Base-by-base conservation (phyloP, 2,329 filamentous ascomycete genomes). In the Botrytis sinoallii region DNA sequence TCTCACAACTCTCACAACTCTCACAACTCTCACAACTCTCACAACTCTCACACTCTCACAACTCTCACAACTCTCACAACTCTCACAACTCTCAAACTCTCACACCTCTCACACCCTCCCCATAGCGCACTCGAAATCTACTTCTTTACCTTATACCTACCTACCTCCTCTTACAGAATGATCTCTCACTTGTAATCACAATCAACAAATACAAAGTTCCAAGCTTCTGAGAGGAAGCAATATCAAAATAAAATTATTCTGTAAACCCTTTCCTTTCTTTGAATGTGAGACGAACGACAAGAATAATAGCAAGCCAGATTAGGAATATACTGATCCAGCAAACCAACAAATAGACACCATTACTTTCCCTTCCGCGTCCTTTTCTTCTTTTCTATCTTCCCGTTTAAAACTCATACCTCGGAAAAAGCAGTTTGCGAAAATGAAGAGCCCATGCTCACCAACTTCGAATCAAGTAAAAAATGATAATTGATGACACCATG, bases 121-220 rank as follows among this genome's bases (percentile, higher is more conserved):
- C 35, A 42, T 29, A 4, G 0, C 8, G n/a, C 44, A 6, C 29
- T 22, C 3, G 22, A 20, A n/a, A 3, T 42, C 42, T 5, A 40
- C 5, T 18, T 2, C 25, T n/a, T 8, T n/a, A 0, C 10, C 12
- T 40, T 40, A 40, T 32, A 32, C 32, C 32, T 32, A 32, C 2
- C 32, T 4, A 32, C 29, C 29, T 3, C 1, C 3, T 3, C 32
- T 32, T 32, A 32, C 32, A 32, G 32, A 32, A 32, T 3, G 3
- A 32, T 32, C 3, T 32, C 32, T 32, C 32, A 32, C 3, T 32
- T 32, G 4, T 4, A 32, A 42, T n/a, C 61, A 64, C n/a, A 32
- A 65, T 44, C 40, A 65, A 32, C 0, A 20, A n/a, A 16, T 3
- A 14, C 1, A 1, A 0, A 18, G 16, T 0, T 4, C 14, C 29